Base-by-base conservation (phyloP, 805 yeast species). In the Saturnispora sekii region DNA sequence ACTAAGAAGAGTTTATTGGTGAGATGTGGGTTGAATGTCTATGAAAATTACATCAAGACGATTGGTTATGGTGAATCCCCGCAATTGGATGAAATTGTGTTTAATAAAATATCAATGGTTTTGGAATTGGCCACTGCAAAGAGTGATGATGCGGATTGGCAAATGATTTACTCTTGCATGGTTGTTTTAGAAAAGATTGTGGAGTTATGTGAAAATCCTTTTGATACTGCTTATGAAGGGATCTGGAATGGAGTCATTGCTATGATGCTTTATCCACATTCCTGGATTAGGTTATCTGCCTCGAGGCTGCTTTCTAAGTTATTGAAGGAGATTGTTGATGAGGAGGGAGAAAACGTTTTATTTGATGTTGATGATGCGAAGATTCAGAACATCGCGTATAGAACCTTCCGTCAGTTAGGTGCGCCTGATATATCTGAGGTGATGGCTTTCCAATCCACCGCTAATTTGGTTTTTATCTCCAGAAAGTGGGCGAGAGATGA, bases 251-350 rank as follows among this genome's bases (percentile, higher is more conserved):
- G 62, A 14, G 62, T 83, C 3, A 67, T 76, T 18, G 72, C 70
- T 3, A 63, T 78, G 28, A 68, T 88, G 44, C 66, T 89, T 42
- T 89, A 76, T 59, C 97, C 97, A 2, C 97, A 89, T 62, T 72
- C 93, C 1, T 89, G 97, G 97, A 83, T 89, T 6, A 76, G 97
- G 54, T 68, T 83, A 47, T 64, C 73, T 5, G 67, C 94, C 1
- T 65, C 81, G 6, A 68, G 89, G 43, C 65, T 86, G 31, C 59
- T 79, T 34, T 79, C 81, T 1, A 55, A 63, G 1, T 57, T 83
- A 41, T 65, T 84, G 45, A 55, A 72, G 8, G 53, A 57, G 12
- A 46, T 67, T 32, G 48, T 43, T 32, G 51, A 48, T 4, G 43
- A 44, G n/a, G 42, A 47, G 0, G 21, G 33, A 1, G 44, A 38